Base-by-base conservation (phyloP, 2,329 filamentous ascomycete genomes). In the Hirsutella rhossiliensis region DNA sequence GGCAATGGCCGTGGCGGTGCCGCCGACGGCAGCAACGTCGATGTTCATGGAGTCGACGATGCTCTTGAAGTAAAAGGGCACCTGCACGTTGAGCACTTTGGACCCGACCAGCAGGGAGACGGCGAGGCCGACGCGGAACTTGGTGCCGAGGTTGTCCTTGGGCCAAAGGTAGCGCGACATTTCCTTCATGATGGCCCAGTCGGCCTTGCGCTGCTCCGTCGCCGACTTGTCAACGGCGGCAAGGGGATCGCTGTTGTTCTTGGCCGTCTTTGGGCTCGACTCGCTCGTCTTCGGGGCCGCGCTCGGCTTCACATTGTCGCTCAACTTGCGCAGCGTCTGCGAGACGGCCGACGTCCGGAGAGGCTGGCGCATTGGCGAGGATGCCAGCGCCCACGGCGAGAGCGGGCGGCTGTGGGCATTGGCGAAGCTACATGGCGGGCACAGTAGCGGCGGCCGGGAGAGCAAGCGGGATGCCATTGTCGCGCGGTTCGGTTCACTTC, bases 41-140 rank as follows among this genome's bases (percentile, higher is more conserved):
- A 98, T 77, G 62, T 98, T 98, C 87, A 98, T 95, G 18, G 87
- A 81, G 63, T 98, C 94, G 37, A 98, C 87, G 51, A 98, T 97
- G 63, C 71, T 89, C 72, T 97, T 97, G 72, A 98, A 98, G 71
- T 96, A 98, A 61, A 98, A 98, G 0, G 92, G 92, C 40, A 98
- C 87, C 68, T 98, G 88, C 15, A 98, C 92, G 62, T 97, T 98
- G 57, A 98, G 72, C 41, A 94, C 79, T 73, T 98, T 98, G 59
- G 88, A 87, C 47, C 89, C 87, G 19, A 98, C 67, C 32, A 98
- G 73, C 49, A 98, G 67, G 8, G 75, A 78, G 4, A 98, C 75
- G n/a, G 90, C 88, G 40, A 94, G 67, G 11, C 84, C 78, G 30
- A 98, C 92, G 49, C 92, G 81, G 49, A 89, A 67, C 60, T 94